Evolutionary conservation across 2,329 filamentous ascomycete species (phyloP), one percentile per base, ranked within the genome.

Genomic region (Penicillium expansum): DNA sequence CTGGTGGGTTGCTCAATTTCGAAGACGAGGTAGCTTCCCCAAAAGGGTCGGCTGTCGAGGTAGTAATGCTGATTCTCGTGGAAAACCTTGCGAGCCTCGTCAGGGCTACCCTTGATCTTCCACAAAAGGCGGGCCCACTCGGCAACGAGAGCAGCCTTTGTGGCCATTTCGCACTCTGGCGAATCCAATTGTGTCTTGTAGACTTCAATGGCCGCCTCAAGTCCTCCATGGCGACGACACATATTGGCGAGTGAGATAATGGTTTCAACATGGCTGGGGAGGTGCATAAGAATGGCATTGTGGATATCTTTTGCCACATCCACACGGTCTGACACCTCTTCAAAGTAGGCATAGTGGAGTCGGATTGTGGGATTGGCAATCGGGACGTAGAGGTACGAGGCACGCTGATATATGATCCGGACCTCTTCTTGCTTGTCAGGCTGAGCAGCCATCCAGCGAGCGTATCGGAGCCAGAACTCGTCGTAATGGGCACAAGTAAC

Each of bases 401-500:
- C 94, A 55, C 92, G 86, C 71, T 93, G 86, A 71, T 95, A 97
- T 62, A 97, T 94, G 73, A 91, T 92, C 56, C 94, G 88, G 6
- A 93, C 88, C 70, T 97, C 92, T 71, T 97, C 91, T 44, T 92
- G 86, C 73, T 95, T 96, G 64, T 82, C 86, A 1, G 85, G 77
- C 70, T 96, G 90, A 0, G 86, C 86, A 57, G 84, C 82, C 90
- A 97, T 96, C 94, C 94, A 99, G 39, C 93, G 83, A 16, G 89
- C 91, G 74, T 96, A 99, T n/a, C 94, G 89, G 68, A 96, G 86
- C 94, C 94, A 99, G 74, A 97, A 96, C 71, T 97, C 93, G 48
- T 97, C 93, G 71, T 99, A 97, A 64, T 95, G 89, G 16, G 94
- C 93, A 68, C 91, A 95, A 0, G 91, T 93, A 35, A 96, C 91